Evolutionary conservation across 106 monocot species (phyloP).

Genomic region (Gastrodia elata): DNA sequence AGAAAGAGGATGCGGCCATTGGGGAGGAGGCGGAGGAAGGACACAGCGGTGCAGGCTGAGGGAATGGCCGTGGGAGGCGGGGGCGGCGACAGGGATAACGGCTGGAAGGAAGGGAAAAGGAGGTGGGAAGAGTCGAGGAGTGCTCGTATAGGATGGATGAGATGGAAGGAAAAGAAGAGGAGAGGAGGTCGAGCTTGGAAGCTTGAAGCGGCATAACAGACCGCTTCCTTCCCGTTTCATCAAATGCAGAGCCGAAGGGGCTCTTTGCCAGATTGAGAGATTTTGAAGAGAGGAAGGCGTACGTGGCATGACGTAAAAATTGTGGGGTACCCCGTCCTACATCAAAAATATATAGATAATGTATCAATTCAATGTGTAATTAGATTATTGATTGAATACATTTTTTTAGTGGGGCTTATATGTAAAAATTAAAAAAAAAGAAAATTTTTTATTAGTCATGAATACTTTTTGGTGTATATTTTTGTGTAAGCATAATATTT

Average conservation of each 20-base stretch:
- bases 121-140: constrained; percentile 13
- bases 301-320: too few species aligned
- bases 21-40: constrained; percentile 10
- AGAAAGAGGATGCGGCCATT: constrained; percentile 13
- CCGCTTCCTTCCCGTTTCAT: constrained; percentile 1
- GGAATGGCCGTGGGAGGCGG: constrained; percentile 4
- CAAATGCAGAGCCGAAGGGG: neutral
- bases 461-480: too few species aligned
- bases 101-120: constrained; percentile 15
- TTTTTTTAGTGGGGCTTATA: too few species aligned
- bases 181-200: constrained; percentile 19
- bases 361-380: too few species aligned
- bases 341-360: too few species aligned
- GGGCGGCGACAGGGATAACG: neutral
- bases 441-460: too few species aligned
- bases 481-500: too few species aligned
- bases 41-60: constrained; percentile 1
- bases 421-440: too few species aligned
- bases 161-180: constrained; percentile 5
- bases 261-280: too few species aligned
- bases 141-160: constrained; percentile 11
- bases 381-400: too few species aligned
- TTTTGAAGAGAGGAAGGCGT: too few species aligned
- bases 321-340: too few species aligned
- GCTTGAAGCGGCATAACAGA: constrained; percentile 19